Base-by-base conservation (phyloP, 2,329 filamentous ascomycete species). In the Arthrocladium fulminans region DNA sequence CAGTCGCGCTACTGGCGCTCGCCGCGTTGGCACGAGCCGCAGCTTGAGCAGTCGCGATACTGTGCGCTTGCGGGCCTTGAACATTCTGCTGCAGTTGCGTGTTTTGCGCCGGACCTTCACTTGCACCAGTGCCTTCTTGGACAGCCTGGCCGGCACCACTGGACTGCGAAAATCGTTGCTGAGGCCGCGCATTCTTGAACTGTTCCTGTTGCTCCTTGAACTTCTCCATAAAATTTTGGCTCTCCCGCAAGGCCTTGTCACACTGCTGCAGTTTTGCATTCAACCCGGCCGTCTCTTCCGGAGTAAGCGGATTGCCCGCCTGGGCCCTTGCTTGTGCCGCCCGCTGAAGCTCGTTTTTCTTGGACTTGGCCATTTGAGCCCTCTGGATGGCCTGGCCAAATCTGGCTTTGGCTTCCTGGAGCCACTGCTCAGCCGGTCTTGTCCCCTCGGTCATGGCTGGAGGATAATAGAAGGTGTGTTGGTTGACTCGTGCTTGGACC, bases 381-480 rank as follows among this genome's bases (percentile, higher is more conserved):
- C 70, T 72, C 55, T 74, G 70, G 22, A 74, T 60, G 8, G 69
- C 67, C 48, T 71, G 66, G 20, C 70, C 72, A 58, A 72, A 72
- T 53, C 70, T 64, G 38, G 68, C 55, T 51, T 66, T 70, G 25
- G 70, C 70, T 53, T 74, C 71, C 8, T 63, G 62, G 42, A 74
- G 60, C 70, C 71, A 74, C 17, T 61, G 64, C 46, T 69, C 64
- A 3, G 65, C 63, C 49, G 68, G 65, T 50, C 71, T 64, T 9
- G 54, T 54, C 7, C 60, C 59, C 27, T 67, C 64, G 20, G 60
- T 65, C 50, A 73, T 67, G 34, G 65, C 67, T 12, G 69, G 69
- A 5, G 72, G 71, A 10, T 70, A 63, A 46, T 66, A 66, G 53
- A 74, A 70, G 9, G 64, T 65, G 37, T 71, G 57, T 30, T 59